Evolutionary conservation across 768 basidiomycete species (phyloP).

Genomic region (Termitomyces sp.): DNA sequence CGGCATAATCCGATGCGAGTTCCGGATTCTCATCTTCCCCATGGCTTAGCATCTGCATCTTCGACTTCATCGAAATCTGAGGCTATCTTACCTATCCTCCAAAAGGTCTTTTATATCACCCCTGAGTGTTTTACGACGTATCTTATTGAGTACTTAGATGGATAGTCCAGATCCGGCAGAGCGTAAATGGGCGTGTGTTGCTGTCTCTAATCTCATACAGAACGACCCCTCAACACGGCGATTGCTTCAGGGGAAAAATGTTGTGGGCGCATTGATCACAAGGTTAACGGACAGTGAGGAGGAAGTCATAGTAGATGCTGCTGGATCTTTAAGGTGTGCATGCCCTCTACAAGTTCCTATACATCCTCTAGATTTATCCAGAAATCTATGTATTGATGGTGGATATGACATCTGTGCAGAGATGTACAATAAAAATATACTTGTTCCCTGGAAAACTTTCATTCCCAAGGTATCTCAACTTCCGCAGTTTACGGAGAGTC

Average conservation of each 20-base stretch:
- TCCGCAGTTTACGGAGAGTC: background rate
- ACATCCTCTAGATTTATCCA: slow-evolving; percentile 21
- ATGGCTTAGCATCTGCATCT: slow-evolving; percentile 71
- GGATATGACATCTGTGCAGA: slow-evolving; percentile 94
- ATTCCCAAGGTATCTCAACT: slow-evolving; percentile 60
- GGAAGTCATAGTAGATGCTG: slow-evolving; percentile 86
- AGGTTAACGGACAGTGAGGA: slow-evolving; percentile 87
- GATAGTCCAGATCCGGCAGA: slow-evolving; percentile 71
- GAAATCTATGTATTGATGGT: slow-evolving; percentile 92
- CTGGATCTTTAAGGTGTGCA: slow-evolving; percentile 77
- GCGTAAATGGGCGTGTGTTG: slow-evolving; percentile 94
- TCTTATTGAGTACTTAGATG: slow-evolving; percentile 42
- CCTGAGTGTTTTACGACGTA: background rate
- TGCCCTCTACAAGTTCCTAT: background rate
- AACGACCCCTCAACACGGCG: slow-evolving; percentile 91
- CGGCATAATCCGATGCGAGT: slow-evolving; percentile 93
- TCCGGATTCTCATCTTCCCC: slow-evolving; percentile 85
- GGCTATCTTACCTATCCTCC: slow-evolving; percentile 80
- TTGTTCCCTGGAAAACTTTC: slow-evolving; percentile 69
- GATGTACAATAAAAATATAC: slow-evolving; percentile 95
- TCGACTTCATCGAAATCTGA: slow-evolving; percentile 71
- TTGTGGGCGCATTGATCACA: slow-evolving; percentile 81
- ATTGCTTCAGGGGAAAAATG: slow-evolving; percentile 84
- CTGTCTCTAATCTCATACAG: slow-evolving; percentile 92
- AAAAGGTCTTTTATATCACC: slow-evolving; percentile 53